Percentiles rank a stretch among this genome's conserved stretches.
Evolutionary conservation across 768 basidiomycete species (phyloP).

Genomic region (Suillus bovinus): DNA sequence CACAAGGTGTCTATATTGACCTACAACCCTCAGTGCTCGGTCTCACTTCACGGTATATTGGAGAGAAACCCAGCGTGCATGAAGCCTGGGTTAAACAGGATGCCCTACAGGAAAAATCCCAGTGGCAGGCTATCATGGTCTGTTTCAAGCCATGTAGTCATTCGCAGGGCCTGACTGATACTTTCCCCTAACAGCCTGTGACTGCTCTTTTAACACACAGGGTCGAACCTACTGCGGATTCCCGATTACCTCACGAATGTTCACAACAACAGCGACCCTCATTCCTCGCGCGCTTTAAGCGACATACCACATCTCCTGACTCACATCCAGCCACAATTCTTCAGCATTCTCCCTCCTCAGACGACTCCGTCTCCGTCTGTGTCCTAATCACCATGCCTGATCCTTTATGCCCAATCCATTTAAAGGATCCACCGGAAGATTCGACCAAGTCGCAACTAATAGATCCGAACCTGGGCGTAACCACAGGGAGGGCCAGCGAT

Average conservation of each 20-base stretch:
- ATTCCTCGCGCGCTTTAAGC: slow-evolving; percentile 8
- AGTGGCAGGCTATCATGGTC: slow-evolving; percentile 54
- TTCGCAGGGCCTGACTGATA: slow-evolving; percentile 3
- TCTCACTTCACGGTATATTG: slow-evolving; percentile 40
- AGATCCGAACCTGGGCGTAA: slow-evolving; percentile 9
- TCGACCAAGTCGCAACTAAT: slow-evolving; percentile 21
- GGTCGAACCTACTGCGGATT: neutral
- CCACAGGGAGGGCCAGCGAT: slow-evolving; percentile 26
- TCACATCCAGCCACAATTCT: slow-evolving; percentile 1
- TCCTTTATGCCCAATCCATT: slow-evolving; percentile 22
- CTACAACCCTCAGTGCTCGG: slow-evolving; percentile 33
- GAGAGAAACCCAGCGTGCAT: slow-evolving; percentile 51
- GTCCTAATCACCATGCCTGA: slow-evolving; percentile 62
- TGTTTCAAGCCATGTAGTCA: slow-evolving; percentile 16
- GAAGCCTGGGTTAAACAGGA: slow-evolving; percentile 42
- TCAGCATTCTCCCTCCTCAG: slow-evolving; percentile 11
- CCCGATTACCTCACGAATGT: neutral
- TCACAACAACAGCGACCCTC: slow-evolving; percentile 5
- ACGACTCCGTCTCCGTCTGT: slow-evolving; percentile 50
- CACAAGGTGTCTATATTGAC: slow-evolving; percentile 43
- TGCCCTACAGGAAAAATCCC: slow-evolving; percentile 19
- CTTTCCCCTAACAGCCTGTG: slow-evolving; percentile 17
- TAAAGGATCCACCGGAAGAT: slow-evolving; percentile 14
- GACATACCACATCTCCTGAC: slow-evolving; percentile 12
- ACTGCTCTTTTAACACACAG: slow-evolving; percentile 34